These are phyloP conservation scores for Ogataea methylovora DNA, from an alignment of 805 yeast species.

Conservation along the genomic window DNA sequence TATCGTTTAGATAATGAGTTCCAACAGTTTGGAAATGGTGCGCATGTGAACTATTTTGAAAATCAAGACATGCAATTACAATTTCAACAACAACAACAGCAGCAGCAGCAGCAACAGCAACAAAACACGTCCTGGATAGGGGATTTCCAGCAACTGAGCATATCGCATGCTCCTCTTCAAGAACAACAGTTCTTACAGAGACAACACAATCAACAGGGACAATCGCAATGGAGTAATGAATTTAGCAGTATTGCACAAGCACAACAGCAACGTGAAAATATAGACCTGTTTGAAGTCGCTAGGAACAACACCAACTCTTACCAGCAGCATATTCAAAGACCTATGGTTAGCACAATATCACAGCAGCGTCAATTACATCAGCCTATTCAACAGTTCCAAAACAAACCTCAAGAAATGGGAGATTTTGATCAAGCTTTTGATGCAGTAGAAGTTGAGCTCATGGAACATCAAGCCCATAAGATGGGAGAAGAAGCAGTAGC, in stretches of 20 bases:
- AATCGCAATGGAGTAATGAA: neutral
- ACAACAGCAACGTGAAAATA: neutral
- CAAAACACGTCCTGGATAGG: constrained; percentile 13
- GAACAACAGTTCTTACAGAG: neutral
- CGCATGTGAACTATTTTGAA: neutral
- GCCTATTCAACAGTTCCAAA: too few relatives aligned
- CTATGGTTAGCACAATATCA: neutral
- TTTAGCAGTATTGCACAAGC: neutral
- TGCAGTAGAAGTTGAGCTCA: constrained; percentile 19
- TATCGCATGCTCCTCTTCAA: constrained; percentile 1
- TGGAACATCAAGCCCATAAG: constrained; percentile 1
- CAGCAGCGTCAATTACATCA: too few relatives aligned
- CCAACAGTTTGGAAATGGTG: neutral
- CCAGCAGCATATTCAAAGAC: neutral
- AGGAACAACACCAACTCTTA: neutral
- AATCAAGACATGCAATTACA: neutral
- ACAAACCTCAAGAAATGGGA: constrained; percentile 5
- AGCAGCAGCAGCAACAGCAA: constrained; percentile 1
- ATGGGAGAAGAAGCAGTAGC: constrained; percentile 4
- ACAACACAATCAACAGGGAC: neutral
- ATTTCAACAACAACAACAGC: neutral
- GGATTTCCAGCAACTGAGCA: constrained; percentile 14
- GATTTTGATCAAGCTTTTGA: constrained; percentile 22
- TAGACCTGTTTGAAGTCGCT: neutral
- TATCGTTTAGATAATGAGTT: neutral